Evolutionary conservation across 1,139 yeast species (phyloP), one percentile per base, ranked within the genome.

Genomic region (Candida pseudoviswanathii): DNA sequence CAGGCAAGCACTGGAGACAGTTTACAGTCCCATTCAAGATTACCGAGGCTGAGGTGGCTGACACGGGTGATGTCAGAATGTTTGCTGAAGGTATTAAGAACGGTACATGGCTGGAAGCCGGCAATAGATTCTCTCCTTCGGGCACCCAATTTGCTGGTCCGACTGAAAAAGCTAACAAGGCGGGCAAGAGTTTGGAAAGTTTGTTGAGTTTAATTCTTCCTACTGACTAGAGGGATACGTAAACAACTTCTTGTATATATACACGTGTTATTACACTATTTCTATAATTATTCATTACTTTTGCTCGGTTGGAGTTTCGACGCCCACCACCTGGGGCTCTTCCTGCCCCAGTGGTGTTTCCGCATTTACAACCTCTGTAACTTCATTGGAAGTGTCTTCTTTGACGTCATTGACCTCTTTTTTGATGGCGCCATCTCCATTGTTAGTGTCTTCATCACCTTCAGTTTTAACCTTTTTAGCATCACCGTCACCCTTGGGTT

Each of bases 1-100:
- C 80, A 26, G 79, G 78, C 3, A 75, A 67, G 53, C 77, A 73
- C 56, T 64, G 71, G 41, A 70, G 78, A 59, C 81, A 76, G 56
- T 75, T 76, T 55, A 68, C 67, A 39, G 64, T 73, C 63, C 81
- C 81, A 30, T 75, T 75, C 61, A 70, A 72, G 61, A 59, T 76
- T 29, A 67, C 64, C 34, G 75, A 71, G 45, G 79, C 74, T 10
- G 77, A 73, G 54, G 57, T 76, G 46, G 59, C 67, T 26, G 68
- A 68, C 25, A 61, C 59, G 29, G 81, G 80, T 39, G 61, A 67
- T 27, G 68, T 75, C 33, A 73, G 68, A 54, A 54, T 76, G 44
- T 67, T 65, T 48, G 77, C 76, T 3, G 75, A 73, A 50, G 78
- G 77, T 48, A 70, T 74, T 41, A 69, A 66, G 57, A 68, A 66